Evolutionary conservation across 2,329 filamentous ascomycete genomes (phyloP).

Genomic region (Drechslera avenae): DNA sequence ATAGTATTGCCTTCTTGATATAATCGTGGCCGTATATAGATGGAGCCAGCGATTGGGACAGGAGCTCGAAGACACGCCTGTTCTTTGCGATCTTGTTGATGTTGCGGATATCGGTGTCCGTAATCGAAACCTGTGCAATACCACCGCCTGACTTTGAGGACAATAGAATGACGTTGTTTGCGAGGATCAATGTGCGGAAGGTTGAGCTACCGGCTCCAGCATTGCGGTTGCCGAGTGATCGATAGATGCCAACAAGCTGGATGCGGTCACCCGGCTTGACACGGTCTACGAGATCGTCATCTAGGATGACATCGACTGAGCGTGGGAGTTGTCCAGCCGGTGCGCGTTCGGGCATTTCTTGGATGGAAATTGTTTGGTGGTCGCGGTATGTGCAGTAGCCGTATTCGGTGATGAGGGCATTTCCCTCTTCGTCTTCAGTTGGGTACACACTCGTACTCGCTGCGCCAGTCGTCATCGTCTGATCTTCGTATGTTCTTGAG

Average conservation of each 20-base stretch:
- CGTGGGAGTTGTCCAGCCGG: constrained; percentile 94
- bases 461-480: constrained; percentile 90
- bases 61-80: constrained; percentile 86
- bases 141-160: constrained; percentile 96
- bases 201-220: constrained; percentile 87
- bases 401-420: constrained; percentile 92
- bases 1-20: constrained; percentile 95
- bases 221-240: constrained; percentile 93
- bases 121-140: constrained; percentile 88
- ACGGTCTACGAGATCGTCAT: constrained; percentile 93
- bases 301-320: constrained; percentile 93
- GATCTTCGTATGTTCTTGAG: constrained; percentile 88
- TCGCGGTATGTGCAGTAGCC: constrained; percentile 95
- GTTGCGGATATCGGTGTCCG: constrained; percentile 95
- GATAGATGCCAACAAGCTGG: constrained; percentile 94
- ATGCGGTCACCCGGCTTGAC: constrained; percentile 96
- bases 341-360: constrained; percentile 98
- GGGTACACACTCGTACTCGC: constrained; percentile 93
- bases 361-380: constrained; percentile 96
- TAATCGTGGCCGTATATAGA: constrained; percentile 97
- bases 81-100: constrained; percentile 98
- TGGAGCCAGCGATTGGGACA: constrained; percentile 91
- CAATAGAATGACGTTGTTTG: constrained; percentile 92
- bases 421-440: constrained; percentile 89
- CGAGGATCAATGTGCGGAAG: constrained; percentile 91